A percentile compares a stretch with the other conserved stretches of the same genome.
Evolutionary conservation across 2,329 filamentous ascomycete species (phyloP).

Genomic region (Fusarium pseudoanthophilum): DNA sequence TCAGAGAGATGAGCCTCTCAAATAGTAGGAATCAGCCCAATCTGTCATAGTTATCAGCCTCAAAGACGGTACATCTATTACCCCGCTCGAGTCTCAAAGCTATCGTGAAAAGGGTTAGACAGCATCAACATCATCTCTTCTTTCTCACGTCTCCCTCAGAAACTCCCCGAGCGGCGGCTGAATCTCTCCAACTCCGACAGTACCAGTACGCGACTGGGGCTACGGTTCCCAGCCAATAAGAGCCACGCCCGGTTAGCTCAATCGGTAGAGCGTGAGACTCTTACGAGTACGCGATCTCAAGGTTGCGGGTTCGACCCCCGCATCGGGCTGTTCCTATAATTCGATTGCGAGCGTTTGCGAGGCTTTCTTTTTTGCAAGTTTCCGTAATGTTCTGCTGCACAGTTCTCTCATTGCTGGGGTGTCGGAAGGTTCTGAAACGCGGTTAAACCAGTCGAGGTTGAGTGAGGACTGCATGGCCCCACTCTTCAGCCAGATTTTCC

Average conservation of each 20-base stretch:
- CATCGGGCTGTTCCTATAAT: constrained; percentile 49
- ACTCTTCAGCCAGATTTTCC: constrained; percentile 24
- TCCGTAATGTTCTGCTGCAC: not conserved
- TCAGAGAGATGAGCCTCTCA: not conserved
- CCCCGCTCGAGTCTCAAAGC: not conserved
- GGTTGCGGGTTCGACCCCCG: constrained; percentile 65
- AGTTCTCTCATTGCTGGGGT: not conserved
- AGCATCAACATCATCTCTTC: not conserved
- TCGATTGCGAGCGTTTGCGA: constrained; percentile 25
- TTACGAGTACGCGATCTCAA: constrained; percentile 61
- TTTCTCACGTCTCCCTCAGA: not conserved
- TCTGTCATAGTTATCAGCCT: constrained; percentile 3
- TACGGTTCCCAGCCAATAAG: constrained; percentile 15
- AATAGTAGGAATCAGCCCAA: not conserved
- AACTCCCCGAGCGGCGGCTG: not conserved
- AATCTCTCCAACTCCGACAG: not conserved
- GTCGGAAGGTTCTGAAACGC: not conserved
- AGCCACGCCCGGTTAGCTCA: constrained; percentile 50
- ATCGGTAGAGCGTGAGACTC: constrained; percentile 74
- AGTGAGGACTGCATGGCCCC: constrained; percentile 3
- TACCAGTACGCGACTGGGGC: not conserved
- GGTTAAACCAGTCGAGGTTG: not conserved
- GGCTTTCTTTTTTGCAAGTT: constrained; percentile 15
- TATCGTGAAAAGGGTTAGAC: not conserved
- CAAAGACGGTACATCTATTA: constrained; percentile 2